A percentile compares a stretch with the other conserved stretches of the same genome.
Conservation (phyloP, 169 alveolate genomes). For the Plasmodium fragile region DNA sequence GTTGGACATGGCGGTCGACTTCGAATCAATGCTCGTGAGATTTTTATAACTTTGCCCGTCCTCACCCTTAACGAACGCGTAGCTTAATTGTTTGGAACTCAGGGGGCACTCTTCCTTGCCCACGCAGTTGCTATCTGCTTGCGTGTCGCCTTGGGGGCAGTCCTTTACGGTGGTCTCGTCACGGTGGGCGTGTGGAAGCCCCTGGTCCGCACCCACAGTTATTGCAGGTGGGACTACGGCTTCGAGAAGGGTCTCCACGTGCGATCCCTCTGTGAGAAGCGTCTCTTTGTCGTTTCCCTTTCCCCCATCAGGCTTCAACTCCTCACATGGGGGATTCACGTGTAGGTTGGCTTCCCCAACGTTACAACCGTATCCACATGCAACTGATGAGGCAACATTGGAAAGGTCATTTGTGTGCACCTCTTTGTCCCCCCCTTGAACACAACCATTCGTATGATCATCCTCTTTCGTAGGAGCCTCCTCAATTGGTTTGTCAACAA, state of each 20-base stretch:
- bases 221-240: neutral
- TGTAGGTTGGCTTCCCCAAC: neutral
- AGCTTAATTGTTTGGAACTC: neutral
- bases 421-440: neutral
- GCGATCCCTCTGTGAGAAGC: neutral
- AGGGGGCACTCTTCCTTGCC: neutral
- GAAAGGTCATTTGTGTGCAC: neutral
- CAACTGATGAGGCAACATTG: neutral
- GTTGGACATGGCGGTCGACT: constrained; percentile 46
- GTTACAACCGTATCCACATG: neutral
- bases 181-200: neutral
- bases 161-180: neutral
- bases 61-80: neutral
- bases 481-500: neutral
- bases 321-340: neutral
- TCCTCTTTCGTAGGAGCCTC: neutral
- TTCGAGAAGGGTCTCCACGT: neutral
- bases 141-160: neutral
- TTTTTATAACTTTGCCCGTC: constrained; percentile 6
- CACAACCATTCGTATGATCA: neutral
- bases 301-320: neutral
- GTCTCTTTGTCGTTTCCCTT: neutral
- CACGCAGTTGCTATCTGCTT: neutral
- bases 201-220: neutral
- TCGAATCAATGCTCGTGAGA: constrained; percentile 38